phyloP scores from a whole-genome alignment of 139 green algal genomes.

The Mesostigma viride region DNA sequence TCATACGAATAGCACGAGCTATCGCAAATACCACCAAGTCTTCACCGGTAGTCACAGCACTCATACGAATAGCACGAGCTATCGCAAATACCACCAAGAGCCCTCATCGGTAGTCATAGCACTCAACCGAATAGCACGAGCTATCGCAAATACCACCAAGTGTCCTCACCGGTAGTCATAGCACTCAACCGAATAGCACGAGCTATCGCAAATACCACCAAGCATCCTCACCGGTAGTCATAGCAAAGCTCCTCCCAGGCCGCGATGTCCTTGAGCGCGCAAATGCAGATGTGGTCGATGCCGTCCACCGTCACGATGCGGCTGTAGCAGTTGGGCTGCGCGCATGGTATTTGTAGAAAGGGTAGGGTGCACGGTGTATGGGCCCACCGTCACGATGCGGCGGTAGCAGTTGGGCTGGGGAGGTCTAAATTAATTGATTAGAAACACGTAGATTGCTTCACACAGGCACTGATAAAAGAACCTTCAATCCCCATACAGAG shows the following conservation, averaged over 20 bases:
- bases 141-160: not conserved
- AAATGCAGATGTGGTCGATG: conserved; percentile 35
- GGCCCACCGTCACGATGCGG: not conserved
- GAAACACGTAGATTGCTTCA: not conserved
- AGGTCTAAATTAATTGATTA: not conserved
- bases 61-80: not conserved
- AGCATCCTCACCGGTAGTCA: conserved; percentile 32
- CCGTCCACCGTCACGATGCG: conserved; percentile 16
- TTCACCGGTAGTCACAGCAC: too few species aligned
- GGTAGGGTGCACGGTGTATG: not conserved
- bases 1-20: not conserved
- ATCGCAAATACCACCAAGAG: not conserved
- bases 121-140: too few species aligned
- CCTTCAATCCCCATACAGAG: not conserved
- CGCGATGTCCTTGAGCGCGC: conserved; percentile 27
- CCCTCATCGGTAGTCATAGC: not conserved
- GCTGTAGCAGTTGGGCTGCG: conserved; percentile 39
- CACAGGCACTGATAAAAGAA: not conserved
- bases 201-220: not conserved
- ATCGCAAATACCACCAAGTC: too few species aligned
- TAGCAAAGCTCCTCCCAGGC: conserved; percentile 41
- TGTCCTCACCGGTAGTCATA: not conserved
- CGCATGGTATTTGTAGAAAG: not conserved
- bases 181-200: not conserved
- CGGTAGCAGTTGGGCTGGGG: not conserved